A percentile compares a stretch with the other conserved stretches of the same genome.
phyloP scores from a whole-genome alignment of 768 basidiomycete species.

The Dentipellis sp. region DNA sequence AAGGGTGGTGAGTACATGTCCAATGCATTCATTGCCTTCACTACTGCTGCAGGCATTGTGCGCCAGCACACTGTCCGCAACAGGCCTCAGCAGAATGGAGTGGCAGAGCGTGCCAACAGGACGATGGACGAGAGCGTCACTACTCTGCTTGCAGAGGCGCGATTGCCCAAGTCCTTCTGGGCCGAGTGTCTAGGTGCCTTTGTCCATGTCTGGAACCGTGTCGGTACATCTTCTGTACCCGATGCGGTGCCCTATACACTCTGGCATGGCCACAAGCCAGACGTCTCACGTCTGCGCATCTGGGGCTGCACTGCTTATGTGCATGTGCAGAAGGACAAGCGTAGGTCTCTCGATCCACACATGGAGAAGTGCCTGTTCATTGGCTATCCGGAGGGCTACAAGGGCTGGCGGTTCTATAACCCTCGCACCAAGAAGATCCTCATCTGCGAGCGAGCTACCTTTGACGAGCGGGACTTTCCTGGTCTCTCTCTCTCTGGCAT shows the following conservation, averaged over 20 bases:
- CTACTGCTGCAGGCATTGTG: constrained; percentile 13
- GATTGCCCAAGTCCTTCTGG: background rate
- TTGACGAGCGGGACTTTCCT: constrained; percentile 9
- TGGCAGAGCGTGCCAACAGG: background rate
- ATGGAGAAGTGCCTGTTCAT: constrained; percentile 27
- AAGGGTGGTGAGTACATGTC: constrained; percentile 19
- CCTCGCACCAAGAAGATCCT: constrained; percentile 1
- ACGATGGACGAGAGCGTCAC: background rate
- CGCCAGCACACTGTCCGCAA: constrained; percentile 13
- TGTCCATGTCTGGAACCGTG: constrained; percentile 18
- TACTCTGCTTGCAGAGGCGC: background rate
- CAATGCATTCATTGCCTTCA: background rate
- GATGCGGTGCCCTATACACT: constrained; percentile 18
- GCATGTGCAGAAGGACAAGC: constrained; percentile 26
- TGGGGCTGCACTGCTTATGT: constrained; percentile 31
- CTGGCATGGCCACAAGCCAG: constrained; percentile 16
- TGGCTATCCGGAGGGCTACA: constrained; percentile 25
- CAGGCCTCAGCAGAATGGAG: constrained; percentile 16
- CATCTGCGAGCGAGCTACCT: constrained; percentile 6
- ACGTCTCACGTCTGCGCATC: constrained; percentile 25
- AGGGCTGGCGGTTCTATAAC: constrained; percentile 26
- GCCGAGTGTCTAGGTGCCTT: constrained; percentile 11
- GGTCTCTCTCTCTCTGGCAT: background rate
- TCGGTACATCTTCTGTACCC: constrained; percentile 12
- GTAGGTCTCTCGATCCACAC: constrained; percentile 15